Evolutionary conservation across 495 filamentous ascomycete species (phyloP), one percentile per base, ranked within the genome.

Genomic region (Aspergillus incahuasiensis): DNA sequence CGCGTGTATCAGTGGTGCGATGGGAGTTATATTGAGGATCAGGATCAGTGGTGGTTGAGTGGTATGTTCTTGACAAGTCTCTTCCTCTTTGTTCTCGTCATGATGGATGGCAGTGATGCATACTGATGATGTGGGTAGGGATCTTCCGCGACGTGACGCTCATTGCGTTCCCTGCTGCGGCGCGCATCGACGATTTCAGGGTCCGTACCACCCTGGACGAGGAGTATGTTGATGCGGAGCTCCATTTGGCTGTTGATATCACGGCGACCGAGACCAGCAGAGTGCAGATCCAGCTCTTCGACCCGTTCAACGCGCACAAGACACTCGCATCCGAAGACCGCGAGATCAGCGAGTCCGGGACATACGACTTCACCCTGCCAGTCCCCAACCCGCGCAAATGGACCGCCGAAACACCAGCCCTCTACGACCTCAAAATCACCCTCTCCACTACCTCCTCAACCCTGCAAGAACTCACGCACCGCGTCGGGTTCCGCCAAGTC

Each of bases 131-230:
- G 39, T 7, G 18, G 6, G 39, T 25, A 64, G 86, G 86, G 8
- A 89, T 89, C 47, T 89, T 84, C 58, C 79, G 86, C 2, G 85
- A 88, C 55, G 85, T 89, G 5, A 73, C 74, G 19, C 74, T 89
- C 20, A 60, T 87, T 39, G 73, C 70, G 0, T 81, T 88, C 42
- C 80, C 80, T 1, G 62, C 64, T 1, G 55, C 67, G 6, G 70
- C 68, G 16, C 73, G 78, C 5, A 77, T 89, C 35, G 79, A 86
- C 50, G 83, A 88, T 53, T 78, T 83, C 47, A 76, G 77, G 48
- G 66, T 84, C 13, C 65, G 73, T 20, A 82, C 81, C 0, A 66
- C 77, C 30, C 65, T 89, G 9, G 82, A 88, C 54, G 58, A 62
- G 12, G 60, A 74, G 7, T 87, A 86, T 58, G 54, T 68, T 47